Conservation (phyloP, 139 green algal genomes). For the Haematococcus lacustris region DNA sequence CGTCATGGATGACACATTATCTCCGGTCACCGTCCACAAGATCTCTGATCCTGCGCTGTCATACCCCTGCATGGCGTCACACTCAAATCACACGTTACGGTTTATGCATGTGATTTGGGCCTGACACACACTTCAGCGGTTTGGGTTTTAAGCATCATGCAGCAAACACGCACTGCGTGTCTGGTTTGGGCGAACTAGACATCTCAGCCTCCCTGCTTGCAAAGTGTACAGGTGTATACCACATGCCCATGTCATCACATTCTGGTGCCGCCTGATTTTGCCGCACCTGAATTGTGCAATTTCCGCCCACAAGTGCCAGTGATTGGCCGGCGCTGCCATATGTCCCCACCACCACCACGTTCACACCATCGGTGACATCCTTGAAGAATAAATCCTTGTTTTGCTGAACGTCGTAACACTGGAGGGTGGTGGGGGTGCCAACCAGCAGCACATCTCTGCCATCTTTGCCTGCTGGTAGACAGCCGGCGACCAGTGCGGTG, state of each 20-base stretch:
- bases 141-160: too few species aligned
- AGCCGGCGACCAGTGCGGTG: constrained; percentile 41
- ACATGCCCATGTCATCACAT: too few species aligned
- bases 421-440: constrained; percentile 37
- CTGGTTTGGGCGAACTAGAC: too few species aligned
- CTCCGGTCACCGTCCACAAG: constrained; percentile 65
- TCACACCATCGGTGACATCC: constrained; percentile 56
- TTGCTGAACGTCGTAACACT: constrained; percentile 55
- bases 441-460: constrained; percentile 57
- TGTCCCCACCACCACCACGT: constrained; percentile 29
- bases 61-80: constrained; percentile 34
- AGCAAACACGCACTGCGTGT: too few species aligned
- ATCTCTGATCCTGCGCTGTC: constrained; percentile 46
- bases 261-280: background rate
- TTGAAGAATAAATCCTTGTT: constrained; percentile 71
- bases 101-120: too few species aligned
- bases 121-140: too few species aligned
- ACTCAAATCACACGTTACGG: too few species aligned
- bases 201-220: too few species aligned
- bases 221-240: too few species aligned
- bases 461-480: constrained; percentile 5
- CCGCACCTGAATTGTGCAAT: constrained; percentile 28
- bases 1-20: constrained; percentile 59
- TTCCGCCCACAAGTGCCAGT: constrained; percentile 58
- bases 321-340: constrained; percentile 17